A percentile compares a stretch with the other conserved stretches of the same genome.
These are phyloP conservation scores for Xanthoparmelia taractica DNA, from an alignment of 495 filamentous ascomycete genomes.

Conservation along the genomic window DNA sequence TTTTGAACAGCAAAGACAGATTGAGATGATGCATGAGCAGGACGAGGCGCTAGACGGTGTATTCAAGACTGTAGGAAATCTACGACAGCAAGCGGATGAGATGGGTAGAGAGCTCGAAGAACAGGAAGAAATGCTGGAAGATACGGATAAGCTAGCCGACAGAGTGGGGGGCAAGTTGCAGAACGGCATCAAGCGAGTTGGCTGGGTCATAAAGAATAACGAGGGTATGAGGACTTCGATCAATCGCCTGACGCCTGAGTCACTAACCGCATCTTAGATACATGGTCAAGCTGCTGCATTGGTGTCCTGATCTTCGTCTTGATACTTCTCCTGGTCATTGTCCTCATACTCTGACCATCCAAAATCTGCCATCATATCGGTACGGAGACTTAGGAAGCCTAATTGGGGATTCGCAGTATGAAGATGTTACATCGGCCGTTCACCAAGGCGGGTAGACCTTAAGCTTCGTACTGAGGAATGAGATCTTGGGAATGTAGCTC, in stretches of 20 bases:
- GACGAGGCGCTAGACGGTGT: slow-evolving; percentile 89
- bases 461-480: too few species aligned
- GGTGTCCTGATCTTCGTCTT: slow-evolving; percentile 75
- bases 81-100: slow-evolving; percentile 80
- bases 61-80: slow-evolving; percentile 81
- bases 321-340: slow-evolving; percentile 71
- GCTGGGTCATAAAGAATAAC: slow-evolving; percentile 78
- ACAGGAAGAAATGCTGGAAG: slow-evolving; percentile 72
- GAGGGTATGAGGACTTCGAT: slow-evolving; percentile 51
- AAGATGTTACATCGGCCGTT: too few species aligned
- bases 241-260: slow-evolving; percentile 13
- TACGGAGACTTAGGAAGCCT: too few species aligned
- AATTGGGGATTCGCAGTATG: too few species aligned
- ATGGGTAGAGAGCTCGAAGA: slow-evolving; percentile 96
- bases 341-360: slow-evolving; percentile 46
- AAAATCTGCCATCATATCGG: too few species aligned
- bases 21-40: slow-evolving; percentile 89
- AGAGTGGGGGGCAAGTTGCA: slow-evolving; percentile 78
- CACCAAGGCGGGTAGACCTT: too few species aligned
- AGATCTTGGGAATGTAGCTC: neutral
- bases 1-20: slow-evolving; percentile 86
- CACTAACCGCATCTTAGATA: slow-evolving; percentile 47
- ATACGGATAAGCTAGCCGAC: slow-evolving; percentile 73
- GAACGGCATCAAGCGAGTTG: slow-evolving; percentile 77
- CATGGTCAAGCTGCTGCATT: slow-evolving; percentile 87